phyloP scores from a whole-genome alignment of 805 yeast genomes.

The Candida sonorensis region DNA sequence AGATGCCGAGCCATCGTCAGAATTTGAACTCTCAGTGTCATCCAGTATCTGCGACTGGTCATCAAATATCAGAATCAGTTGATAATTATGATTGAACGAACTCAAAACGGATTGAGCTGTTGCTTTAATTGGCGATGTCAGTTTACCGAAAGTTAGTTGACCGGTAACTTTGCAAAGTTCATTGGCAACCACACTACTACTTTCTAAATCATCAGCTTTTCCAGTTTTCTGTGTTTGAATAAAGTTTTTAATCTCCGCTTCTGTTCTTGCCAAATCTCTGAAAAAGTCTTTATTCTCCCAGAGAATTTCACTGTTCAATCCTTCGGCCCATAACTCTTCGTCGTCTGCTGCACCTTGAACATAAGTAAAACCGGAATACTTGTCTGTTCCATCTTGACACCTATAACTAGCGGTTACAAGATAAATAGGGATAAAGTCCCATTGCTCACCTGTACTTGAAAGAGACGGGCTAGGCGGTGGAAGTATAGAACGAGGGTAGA shows the following conservation, averaged over 20 bases:
- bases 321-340: conserved; percentile 76
- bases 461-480: conserved; percentile 7
- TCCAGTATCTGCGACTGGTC: not conserved
- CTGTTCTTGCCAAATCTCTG: conserved; percentile 20
- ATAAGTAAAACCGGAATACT: conserved; percentile 45
- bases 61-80: no score
- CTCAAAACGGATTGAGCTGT: no score
- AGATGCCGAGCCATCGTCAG: no score
- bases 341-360: conserved; percentile 96
- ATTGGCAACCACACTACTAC: no score
- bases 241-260: conserved; percentile 21
- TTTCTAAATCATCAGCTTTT: not conserved
- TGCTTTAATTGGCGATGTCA: no score
- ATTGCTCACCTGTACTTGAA: conserved; percentile 19
- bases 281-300: conserved; percentile 39
- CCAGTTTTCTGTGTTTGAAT: conserved; percentile 1
- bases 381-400: conserved; percentile 52
- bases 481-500: conserved; percentile 47
- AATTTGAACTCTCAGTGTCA: no score
- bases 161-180: no score
- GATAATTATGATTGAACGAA: no score
- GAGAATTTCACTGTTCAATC: conserved; percentile 45
- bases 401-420: conserved; percentile 57
- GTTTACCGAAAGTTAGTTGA: no score
- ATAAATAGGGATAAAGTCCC: conserved; percentile 34